Evolutionary conservation across 2,329 filamentous ascomycete genomes (phyloP).

Genomic region (Endocalyx cinctus): DNA sequence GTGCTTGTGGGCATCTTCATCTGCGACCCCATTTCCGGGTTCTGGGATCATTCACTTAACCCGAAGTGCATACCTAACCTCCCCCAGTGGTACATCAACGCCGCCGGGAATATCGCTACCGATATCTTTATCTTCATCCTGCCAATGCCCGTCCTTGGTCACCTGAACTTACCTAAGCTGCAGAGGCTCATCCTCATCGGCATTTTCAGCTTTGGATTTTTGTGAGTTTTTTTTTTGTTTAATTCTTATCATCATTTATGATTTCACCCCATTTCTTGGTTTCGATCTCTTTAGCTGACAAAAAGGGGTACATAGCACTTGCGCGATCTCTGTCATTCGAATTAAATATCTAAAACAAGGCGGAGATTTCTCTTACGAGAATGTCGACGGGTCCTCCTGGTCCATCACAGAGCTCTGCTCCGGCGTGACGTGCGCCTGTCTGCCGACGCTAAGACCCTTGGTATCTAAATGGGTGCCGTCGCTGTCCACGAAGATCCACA

Average conservation of each 20-base stretch:
- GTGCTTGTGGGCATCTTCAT: conserved; percentile 31
- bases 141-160: conserved; percentile 29
- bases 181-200: conserved; percentile 30
- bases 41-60: conserved; percentile 25
- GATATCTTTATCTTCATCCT: conserved; percentile 32
- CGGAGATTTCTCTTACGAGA: conserved; percentile 32
- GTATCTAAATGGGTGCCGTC: conserved; percentile 19
- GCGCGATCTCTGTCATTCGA: conserved; percentile 34
- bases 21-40: conserved; percentile 30
- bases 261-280: not conserved
- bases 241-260: not conserved
- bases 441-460: conserved; percentile 30
- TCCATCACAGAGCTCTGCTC: conserved; percentile 31
- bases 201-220: conserved; percentile 35
- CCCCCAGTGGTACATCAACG: conserved; percentile 29
- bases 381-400: conserved; percentile 31
- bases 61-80: conserved; percentile 29
- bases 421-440: conserved; percentile 31
- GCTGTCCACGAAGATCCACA: conserved; percentile 15
- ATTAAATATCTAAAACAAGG: conserved; percentile 31
- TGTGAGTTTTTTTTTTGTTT: conserved; percentile 22
- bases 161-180: conserved; percentile 27
- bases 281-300: conserved; percentile 1
- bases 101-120: conserved; percentile 32
- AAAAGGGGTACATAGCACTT: conserved; percentile 24